phyloP scores from a whole-genome alignment of 2,329 filamentous ascomycete species.

The Colletotrichum lindemuthianum region DNA sequence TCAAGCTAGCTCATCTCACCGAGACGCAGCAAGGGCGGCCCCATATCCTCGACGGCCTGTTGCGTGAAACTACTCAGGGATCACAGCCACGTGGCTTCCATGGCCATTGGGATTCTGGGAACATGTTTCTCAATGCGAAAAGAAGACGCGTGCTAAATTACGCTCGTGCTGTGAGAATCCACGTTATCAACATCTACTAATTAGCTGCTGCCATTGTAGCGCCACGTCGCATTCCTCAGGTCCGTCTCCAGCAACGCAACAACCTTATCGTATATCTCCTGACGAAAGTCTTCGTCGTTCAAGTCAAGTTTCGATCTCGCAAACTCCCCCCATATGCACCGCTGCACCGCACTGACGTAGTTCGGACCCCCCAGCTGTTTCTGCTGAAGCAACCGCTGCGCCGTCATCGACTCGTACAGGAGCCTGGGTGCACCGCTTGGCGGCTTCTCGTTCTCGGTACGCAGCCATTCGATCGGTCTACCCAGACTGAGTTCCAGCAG shows the following conservation, averaged over 20 bases:
- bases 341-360: constrained; percentile 37
- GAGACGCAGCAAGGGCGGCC: no score
- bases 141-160: no score
- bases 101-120: no score
- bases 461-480: constrained; percentile 15
- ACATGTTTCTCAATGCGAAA: no score
- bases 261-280: constrained; percentile 8
- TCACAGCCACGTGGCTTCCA: no score
- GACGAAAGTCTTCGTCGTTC: constrained; percentile 3
- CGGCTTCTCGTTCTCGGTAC: not conserved
- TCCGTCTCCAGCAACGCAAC: not conserved
- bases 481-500: constrained; percentile 38
- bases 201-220: not conserved
- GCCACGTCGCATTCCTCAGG: not conserved
- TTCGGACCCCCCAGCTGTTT: constrained; percentile 25
- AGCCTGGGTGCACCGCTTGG: not conserved
- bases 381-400: not conserved
- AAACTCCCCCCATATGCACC: constrained; percentile 35
- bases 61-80: no score
- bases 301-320: not conserved
- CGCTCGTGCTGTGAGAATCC: not conserved
- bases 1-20: no score
- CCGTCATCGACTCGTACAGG: not conserved
- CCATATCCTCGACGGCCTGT: no score
- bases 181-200: not conserved